Percentiles rank a stretch among this genome's conserved stretches.
These are phyloP conservation scores for Pythium chondricola DNA, from an alignment of 352 stramenopile species.

Conservation along the genomic window DNA sequence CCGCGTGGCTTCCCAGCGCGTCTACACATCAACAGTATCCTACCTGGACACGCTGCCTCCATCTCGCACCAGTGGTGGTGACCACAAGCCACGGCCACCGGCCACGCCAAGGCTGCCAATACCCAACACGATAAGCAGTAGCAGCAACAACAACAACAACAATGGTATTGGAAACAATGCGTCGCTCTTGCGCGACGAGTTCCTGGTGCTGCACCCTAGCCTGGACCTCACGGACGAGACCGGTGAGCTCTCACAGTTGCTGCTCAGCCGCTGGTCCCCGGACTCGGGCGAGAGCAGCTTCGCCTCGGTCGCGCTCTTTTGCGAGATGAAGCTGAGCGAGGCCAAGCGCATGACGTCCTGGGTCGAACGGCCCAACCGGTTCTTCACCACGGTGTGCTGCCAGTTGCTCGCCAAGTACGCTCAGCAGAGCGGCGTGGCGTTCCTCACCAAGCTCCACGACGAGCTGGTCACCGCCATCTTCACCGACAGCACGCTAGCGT, in stretches of 20 bases:
- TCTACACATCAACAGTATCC: constrained; percentile 8
- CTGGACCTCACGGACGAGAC: constrained; percentile 50
- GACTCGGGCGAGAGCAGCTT: constrained; percentile 47
- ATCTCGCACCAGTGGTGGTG: neutral
- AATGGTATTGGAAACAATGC: neutral
- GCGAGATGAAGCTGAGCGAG: constrained; percentile 76
- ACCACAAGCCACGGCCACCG: neutral
- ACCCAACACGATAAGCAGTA: neutral
- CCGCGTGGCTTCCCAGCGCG: constrained; percentile 6
- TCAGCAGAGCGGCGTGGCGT: constrained; percentile 21
- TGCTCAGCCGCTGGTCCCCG: constrained; percentile 67
- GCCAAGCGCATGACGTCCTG: constrained; percentile 67
- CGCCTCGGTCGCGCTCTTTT: constrained; percentile 63
- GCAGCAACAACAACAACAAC: constrained; percentile 7
- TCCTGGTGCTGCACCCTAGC: constrained; percentile 48
- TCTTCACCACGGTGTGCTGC: constrained; percentile 65
- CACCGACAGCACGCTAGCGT: constrained; percentile 23
- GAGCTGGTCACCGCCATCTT: constrained; percentile 56
- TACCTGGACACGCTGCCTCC: constrained; percentile 6
- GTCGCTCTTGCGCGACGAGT: constrained; percentile 22
- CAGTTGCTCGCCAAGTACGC: constrained; percentile 67
- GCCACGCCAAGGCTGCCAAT: neutral
- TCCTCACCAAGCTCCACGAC: constrained; percentile 43
- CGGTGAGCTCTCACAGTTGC: constrained; percentile 46
- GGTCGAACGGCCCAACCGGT: constrained; percentile 66